These are phyloP conservation scores for Cardamine chenopodiifolia DNA, from an alignment of 345 rosid species.

Conservation along the genomic window DNA sequence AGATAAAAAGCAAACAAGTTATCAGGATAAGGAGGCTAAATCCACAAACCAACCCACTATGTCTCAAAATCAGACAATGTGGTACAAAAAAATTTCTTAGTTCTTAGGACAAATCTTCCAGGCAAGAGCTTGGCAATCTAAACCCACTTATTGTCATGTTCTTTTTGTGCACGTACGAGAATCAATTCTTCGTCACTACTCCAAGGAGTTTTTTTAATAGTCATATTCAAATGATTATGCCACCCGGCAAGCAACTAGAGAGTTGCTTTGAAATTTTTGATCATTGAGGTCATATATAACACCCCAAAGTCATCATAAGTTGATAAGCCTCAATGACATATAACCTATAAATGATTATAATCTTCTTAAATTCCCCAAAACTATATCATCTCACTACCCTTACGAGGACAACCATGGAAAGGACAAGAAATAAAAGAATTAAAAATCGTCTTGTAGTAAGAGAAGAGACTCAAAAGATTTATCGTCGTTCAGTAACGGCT, in stretches of 20 bases:
- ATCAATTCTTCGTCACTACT: constrained; percentile 60
- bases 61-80: background rate
- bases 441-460: background rate
- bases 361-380: background rate
- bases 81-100: background rate
- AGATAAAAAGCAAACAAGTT: too few species aligned
- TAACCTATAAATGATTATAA: too few species aligned
- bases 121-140: constrained; percentile 67
- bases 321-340: too few species aligned
- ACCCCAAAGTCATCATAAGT: too few species aligned
- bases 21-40: background rate
- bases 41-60: background rate
- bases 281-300: too few species aligned
- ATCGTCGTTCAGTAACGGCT: background rate
- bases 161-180: constrained; percentile 51
- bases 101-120: constrained; percentile 52
- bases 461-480: background rate
- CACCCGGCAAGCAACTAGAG: constrained; percentile 73
- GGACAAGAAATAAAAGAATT: background rate
- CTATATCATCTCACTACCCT: background rate
- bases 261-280: constrained; percentile 61
- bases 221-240: constrained; percentile 73
- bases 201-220: constrained; percentile 59
- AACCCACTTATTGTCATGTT: constrained; percentile 74
- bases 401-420: background rate